Percentiles rank a stretch among this genome's conserved stretches.
These are phyloP conservation scores for Acorus calamus DNA, from an alignment of 106 monocot genomes.

Conservation along the genomic window DNA sequence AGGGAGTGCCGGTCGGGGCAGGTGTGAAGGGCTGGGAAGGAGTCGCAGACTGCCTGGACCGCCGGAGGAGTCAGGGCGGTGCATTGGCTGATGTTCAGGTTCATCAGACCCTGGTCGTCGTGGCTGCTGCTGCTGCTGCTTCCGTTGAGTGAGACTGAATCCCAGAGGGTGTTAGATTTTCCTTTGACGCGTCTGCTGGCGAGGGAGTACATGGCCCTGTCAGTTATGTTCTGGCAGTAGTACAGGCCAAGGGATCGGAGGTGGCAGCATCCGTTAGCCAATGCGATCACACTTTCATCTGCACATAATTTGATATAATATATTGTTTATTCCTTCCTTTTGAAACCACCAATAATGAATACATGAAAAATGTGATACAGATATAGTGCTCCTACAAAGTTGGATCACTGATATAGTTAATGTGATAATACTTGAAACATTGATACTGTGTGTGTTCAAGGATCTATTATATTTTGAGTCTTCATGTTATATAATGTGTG, in stretches of 20 bases:
- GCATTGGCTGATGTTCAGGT: conserved; percentile 95
- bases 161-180: conserved; percentile 12
- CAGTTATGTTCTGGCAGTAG: conserved; percentile 97
- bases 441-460: too few species aligned
- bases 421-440: too few species aligned
- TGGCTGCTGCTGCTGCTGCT: conserved; percentile 1
- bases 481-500: too few species aligned
- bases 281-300: conserved; percentile 93
- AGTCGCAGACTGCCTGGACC: conserved; percentile 86
- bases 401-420: too few species aligned
- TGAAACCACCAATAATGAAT: too few species aligned
- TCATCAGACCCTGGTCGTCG: conserved; percentile 48
- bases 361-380: too few species aligned
- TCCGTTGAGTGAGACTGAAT: background rate
- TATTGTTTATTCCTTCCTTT: too few species aligned
- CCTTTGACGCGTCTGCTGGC: conserved; percentile 46
- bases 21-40: conserved; percentile 82
- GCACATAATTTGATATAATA: background rate
- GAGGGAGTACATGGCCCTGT: conserved; percentile 86
- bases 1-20: conserved; percentile 76
- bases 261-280: conserved; percentile 63
- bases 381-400: too few species aligned
- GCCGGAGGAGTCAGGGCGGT: conserved; percentile 90
- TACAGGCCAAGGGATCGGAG: conserved; percentile 71
- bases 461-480: too few species aligned